phyloP scores from a whole-genome alignment of 305 asterid species.

The Caryopteris hybrid region DNA sequence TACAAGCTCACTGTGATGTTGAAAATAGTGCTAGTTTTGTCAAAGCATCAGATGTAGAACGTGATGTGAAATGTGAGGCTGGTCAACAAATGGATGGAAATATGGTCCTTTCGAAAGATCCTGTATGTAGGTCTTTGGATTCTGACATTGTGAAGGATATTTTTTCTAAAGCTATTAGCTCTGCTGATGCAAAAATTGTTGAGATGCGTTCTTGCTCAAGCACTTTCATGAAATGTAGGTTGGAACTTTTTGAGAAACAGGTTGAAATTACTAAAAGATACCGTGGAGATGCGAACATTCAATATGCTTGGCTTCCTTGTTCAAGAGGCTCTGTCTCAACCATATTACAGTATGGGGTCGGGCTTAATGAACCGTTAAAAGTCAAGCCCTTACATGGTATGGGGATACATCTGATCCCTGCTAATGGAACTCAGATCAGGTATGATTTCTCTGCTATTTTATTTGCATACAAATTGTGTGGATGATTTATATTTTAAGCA shows the following conservation, averaged over 20 bases:
- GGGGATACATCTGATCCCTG: conserved; percentile 81
- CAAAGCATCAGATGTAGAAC: conserved; percentile 20
- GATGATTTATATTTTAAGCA: background rate
- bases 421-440: conserved; percentile 74
- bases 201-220: conserved; percentile 43
- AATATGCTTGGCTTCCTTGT: conserved; percentile 94
- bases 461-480: background rate
- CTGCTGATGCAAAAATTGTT: conserved; percentile 43
- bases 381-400: conserved; percentile 40
- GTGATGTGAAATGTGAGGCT: conserved; percentile 30
- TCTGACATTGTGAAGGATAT: conserved; percentile 42
- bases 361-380: conserved; percentile 36
- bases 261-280: conserved; percentile 56
- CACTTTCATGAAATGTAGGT: conserved; percentile 42
- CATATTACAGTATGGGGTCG: conserved; percentile 67
- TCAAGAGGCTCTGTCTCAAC: conserved; percentile 43
- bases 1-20: conserved; percentile 33
- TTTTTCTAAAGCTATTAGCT: conserved; percentile 45
- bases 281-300: conserved; percentile 81
- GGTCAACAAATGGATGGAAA: conserved; percentile 28
- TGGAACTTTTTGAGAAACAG: conserved; percentile 81
- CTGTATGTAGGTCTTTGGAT: conserved; percentile 27
- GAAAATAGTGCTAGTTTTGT: conserved; percentile 34
- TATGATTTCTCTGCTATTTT: conserved; percentile 26
- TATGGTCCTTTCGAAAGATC: conserved; percentile 12